Percentiles rank a stretch among this genome's conserved stretches.
These are phyloP conservation scores for Crithidia fasciculata DNA, from an alignment of 208 protist genomes.

Conservation along the genomic window DNA sequence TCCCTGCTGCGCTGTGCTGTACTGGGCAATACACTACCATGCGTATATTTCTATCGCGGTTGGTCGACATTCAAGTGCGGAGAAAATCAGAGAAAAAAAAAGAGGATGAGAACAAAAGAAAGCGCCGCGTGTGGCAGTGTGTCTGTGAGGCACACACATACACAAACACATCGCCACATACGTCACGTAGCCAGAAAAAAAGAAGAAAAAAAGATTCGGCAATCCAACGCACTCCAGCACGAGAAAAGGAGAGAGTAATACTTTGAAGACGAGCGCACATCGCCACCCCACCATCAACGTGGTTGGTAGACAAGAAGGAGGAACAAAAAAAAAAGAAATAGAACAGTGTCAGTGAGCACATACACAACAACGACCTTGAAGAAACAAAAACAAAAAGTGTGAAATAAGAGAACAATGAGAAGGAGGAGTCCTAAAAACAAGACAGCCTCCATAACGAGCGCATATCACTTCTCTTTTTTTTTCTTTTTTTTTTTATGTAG, in stretches of 20 bases:
- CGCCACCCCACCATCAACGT: neutral
- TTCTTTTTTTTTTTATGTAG: too few species aligned
- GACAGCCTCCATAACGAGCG: too few species aligned
- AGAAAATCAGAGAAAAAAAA: conserved; percentile 13
- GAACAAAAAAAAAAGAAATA: conserved; percentile 14
- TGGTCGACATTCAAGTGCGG: too few species aligned
- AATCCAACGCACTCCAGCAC: neutral
- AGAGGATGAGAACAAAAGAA: neutral
- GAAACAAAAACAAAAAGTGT: too few species aligned
- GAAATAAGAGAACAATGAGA: too few species aligned
- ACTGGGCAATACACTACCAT: too few species aligned
- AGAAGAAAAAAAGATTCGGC: neutral
- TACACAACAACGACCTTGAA: neutral
- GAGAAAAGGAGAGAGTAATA: conserved; percentile 4
- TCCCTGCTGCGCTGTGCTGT: too few species aligned
- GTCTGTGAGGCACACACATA: neutral
- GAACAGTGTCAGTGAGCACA: neutral
- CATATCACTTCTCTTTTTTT: too few species aligned
- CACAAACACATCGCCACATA: neutral
- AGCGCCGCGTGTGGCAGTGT: neutral
- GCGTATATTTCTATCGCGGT: too few species aligned
- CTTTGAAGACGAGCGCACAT: neutral
- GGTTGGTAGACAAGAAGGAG: neutral
- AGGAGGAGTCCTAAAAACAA: too few species aligned
- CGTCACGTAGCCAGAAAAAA: neutral